Percentiles rank a stretch among this genome's conserved stretches.
phyloP scores from a whole-genome alignment of 805 yeast species.

The Ogataea minuta region DNA sequence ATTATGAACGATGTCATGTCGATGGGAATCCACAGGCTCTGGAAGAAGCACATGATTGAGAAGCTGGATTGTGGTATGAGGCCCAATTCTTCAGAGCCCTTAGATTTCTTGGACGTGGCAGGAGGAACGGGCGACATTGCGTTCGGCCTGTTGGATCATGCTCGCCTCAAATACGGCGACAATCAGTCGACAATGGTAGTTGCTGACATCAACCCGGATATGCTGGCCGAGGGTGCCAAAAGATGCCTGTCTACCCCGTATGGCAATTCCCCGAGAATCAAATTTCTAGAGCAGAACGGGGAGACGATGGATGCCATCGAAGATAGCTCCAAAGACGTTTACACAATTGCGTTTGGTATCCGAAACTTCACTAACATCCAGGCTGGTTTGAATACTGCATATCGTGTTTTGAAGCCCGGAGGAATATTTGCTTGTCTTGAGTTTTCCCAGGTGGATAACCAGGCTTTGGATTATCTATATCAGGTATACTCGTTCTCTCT shows the following conservation, averaged over 20 bases:
- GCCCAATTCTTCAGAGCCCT: constrained; percentile 72
- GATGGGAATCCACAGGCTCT: constrained; percentile 86
- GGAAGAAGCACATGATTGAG: constrained; percentile 90
- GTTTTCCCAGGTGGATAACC: constrained; percentile 87
- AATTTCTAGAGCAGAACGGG: constrained; percentile 88
- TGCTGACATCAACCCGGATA: constrained; percentile 93
- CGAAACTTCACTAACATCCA: constrained; percentile 94
- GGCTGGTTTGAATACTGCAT: constrained; percentile 92
- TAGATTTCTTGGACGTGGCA: constrained; percentile 91
- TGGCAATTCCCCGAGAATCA: constrained; percentile 68
- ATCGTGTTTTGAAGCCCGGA: constrained; percentile 94
- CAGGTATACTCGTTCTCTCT: constrained; percentile 85
- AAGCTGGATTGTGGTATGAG: constrained; percentile 91
- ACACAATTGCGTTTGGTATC: constrained; percentile 96
- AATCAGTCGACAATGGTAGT: constrained; percentile 76
- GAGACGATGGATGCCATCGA: constrained; percentile 81
- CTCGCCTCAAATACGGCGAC: constrained; percentile 75
- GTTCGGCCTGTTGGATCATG: constrained; percentile 90
- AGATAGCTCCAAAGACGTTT: constrained; percentile 87
- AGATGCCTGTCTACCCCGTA: constrained; percentile 60
- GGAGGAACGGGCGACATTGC: constrained; percentile 99
- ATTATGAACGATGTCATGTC: constrained; percentile 99
- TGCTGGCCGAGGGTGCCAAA: constrained; percentile 88
- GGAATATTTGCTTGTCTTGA: constrained; percentile 97
- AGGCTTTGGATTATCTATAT: constrained; percentile 69